A percentile compares a stretch with the other conserved stretches of the same genome.
Evolutionary conservation across 2,329 filamentous ascomycete species (phyloP).

Genomic region (Fusarium denticulatum): DNA sequence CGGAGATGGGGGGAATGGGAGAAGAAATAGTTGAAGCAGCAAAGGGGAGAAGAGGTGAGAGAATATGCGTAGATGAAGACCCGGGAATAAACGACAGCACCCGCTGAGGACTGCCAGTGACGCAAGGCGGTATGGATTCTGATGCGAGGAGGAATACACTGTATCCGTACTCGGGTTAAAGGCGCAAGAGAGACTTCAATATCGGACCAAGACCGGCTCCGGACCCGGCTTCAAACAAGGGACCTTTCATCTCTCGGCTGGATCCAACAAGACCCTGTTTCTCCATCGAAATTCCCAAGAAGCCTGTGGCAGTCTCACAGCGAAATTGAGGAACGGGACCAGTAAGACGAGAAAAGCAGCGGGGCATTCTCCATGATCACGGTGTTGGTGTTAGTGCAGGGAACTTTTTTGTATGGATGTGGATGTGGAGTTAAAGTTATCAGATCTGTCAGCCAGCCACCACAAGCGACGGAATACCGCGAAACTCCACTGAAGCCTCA

Average conservation of each 20-base stretch:
- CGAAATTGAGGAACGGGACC: slow-evolving; percentile 10
- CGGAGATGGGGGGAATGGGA: not conserved
- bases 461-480: not conserved
- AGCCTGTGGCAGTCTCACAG: not conserved
- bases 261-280: not conserved
- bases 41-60: not conserved
- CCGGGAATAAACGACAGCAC: slow-evolving; percentile 18
- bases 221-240: not conserved
- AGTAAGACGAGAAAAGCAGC: slow-evolving; percentile 22
- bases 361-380: slow-evolving; percentile 32
- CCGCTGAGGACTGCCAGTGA: slow-evolving; percentile 8
- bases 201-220: slow-evolving; percentile 27
- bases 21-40: slow-evolving; percentile 3
- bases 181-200: slow-evolving; percentile 1
- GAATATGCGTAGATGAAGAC: not conserved
- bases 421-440: slow-evolving; percentile 46
- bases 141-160: slow-evolving; percentile 4
- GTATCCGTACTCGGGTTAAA: slow-evolving; percentile 15
- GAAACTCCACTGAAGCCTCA: not conserved
- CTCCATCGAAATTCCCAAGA: slow-evolving; percentile 18
- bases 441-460: slow-evolving; percentile 43
- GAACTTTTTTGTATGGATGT: slow-evolving; percentile 15
- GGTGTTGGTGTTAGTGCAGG: slow-evolving; percentile 18
- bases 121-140: slow-evolving; percentile 2
- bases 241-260: slow-evolving; percentile 2